A percentile compares a stretch with the other conserved stretches of the same genome.
phyloP scores from a whole-genome alignment of 2,329 filamentous ascomycete species.

The Trichoderma afroharzianum region DNA sequence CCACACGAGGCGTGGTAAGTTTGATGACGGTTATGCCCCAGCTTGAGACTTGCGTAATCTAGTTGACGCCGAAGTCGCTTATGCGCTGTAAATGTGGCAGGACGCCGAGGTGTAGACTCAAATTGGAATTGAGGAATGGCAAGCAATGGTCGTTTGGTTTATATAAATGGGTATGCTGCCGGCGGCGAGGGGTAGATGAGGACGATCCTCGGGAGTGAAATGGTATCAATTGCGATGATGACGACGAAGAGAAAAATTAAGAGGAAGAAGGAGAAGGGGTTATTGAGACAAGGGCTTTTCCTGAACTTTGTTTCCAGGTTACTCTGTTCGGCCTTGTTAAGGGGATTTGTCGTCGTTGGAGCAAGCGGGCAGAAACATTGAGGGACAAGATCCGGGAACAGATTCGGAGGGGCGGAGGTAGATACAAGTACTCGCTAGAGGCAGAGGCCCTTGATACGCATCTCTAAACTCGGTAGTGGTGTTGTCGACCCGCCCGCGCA shows the following conservation, averaged over 20 bases:
- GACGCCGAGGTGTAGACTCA: not conserved
- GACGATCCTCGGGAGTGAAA: not conserved
- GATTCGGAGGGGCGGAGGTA: slow-evolving; percentile 17
- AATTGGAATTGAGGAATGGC: not conserved
- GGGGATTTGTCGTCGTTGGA: slow-evolving; percentile 5
- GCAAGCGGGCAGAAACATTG: slow-evolving; percentile 11
- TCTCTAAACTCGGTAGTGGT: slow-evolving; percentile 18
- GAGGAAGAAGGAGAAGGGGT: slow-evolving; percentile 10
- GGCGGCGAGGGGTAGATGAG: not conserved
- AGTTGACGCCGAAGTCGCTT: too few species aligned
- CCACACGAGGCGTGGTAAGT: not conserved
- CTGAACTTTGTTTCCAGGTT: not conserved
- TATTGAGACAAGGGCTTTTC: slow-evolving; percentile 11
- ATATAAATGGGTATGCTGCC: not conserved
- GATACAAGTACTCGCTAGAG: slow-evolving; percentile 19
- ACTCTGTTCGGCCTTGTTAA: not conserved
- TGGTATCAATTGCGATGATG: slow-evolving; percentile 6
- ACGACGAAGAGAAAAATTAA: not conserved
- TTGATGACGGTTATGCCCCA: not conserved
- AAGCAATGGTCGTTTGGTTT: not conserved
- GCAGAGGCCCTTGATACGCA: slow-evolving; percentile 13
- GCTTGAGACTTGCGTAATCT: not conserved
- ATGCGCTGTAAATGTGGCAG: not conserved
- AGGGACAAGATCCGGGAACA: slow-evolving; percentile 14
- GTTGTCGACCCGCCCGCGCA: slow-evolving; percentile 19